These are phyloP conservation scores for Peterozyma xylosa DNA, from an alignment of 805 yeast genomes.

Conservation along the genomic window DNA sequence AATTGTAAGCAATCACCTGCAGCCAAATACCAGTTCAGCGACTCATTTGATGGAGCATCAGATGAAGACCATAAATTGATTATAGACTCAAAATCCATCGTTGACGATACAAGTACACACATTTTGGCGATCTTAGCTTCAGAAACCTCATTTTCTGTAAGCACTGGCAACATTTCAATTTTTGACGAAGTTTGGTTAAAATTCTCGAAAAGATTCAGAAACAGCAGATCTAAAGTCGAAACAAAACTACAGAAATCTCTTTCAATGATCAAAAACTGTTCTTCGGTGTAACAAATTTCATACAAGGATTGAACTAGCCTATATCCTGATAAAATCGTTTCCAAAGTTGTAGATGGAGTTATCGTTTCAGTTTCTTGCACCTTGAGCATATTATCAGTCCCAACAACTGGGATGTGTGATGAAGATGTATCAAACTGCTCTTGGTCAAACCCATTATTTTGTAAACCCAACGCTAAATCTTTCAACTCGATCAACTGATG, in stretches of 20 bases:
- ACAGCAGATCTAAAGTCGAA: conserved; percentile 11
- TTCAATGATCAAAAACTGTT: conserved; percentile 3
- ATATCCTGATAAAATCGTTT: conserved; percentile 20
- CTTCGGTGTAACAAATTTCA: conserved; percentile 14
- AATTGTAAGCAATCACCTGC: conserved; percentile 37
- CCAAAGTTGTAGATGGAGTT: conserved; percentile 18
- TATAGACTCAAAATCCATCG: conserved; percentile 19
- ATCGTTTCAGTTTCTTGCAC: conserved; percentile 14
- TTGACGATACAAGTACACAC: conserved; percentile 20
- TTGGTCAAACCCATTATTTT: conserved; percentile 14
- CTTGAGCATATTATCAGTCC: background rate
- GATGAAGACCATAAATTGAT: conserved; percentile 26
- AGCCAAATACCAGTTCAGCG: conserved; percentile 29
- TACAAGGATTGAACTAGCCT: conserved; percentile 16
- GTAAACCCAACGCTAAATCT: conserved; percentile 13
- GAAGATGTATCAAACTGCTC: conserved; percentile 2
- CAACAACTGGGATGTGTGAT: background rate
- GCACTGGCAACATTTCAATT: conserved; percentile 18
- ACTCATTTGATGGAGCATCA: conserved; percentile 15
- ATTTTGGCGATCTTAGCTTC: conserved; percentile 26
- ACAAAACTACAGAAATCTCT: conserved; percentile 7
- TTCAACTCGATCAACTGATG: conserved; percentile 15
- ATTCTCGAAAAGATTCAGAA: conserved; percentile 3
- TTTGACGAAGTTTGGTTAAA: conserved; percentile 12
- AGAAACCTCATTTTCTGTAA: conserved; percentile 19